phyloP scores from a whole-genome alignment of 768 basidiomycete species.

The Russula griseocarnosa region DNA sequence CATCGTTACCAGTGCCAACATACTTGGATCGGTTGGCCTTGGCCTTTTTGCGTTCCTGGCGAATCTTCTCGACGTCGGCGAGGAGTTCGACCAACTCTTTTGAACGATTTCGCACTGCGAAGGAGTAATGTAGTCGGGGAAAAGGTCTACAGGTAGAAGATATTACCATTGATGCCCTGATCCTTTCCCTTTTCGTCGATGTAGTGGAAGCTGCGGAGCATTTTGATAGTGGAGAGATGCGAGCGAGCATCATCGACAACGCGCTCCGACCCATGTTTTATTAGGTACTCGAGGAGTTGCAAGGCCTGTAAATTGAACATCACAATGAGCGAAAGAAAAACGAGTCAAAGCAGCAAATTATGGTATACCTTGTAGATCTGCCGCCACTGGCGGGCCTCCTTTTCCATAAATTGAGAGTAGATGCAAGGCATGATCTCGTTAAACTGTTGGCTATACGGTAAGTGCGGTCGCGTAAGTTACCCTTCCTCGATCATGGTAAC shows the following conservation, averaged over 20 bases:
- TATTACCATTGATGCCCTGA: slow-evolving; percentile 91
- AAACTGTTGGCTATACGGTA: slow-evolving; percentile 74
- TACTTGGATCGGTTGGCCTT: slow-evolving; percentile 90
- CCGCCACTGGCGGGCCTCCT: slow-evolving; percentile 96
- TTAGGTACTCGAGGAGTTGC: slow-evolving; percentile 89
- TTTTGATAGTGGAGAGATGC: slow-evolving; percentile 93
- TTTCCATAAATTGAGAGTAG: slow-evolving; percentile 94
- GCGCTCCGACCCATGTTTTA: slow-evolving; percentile 96
- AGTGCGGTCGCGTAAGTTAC: not conserved
- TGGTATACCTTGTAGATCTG: slow-evolving; percentile 90
- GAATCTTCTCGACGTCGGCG: slow-evolving; percentile 85
- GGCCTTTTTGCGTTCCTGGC: slow-evolving; percentile 85
- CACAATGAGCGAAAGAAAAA: not conserved
- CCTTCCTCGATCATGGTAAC: not conserved
- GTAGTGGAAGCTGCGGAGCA: slow-evolving; percentile 97
- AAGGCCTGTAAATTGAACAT: slow-evolving; percentile 54
- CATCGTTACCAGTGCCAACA: slow-evolving; percentile 79
- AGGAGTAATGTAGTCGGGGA: not conserved
- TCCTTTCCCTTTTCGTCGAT: slow-evolving; percentile 99
- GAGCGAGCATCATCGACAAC: slow-evolving; percentile 97
- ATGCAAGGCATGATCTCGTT: slow-evolving; percentile 99
- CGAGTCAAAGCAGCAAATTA: not conserved
- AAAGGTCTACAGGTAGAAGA: not conserved
- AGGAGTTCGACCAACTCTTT: slow-evolving; percentile 91
- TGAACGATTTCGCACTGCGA: slow-evolving; percentile 91